Percentiles rank a stretch among this genome's conserved stretches.
These are phyloP conservation scores for Aaosphaeria pasadenensis DNA, from an alignment of 2,329 filamentous ascomycete genomes.

Conservation along the genomic window DNA sequence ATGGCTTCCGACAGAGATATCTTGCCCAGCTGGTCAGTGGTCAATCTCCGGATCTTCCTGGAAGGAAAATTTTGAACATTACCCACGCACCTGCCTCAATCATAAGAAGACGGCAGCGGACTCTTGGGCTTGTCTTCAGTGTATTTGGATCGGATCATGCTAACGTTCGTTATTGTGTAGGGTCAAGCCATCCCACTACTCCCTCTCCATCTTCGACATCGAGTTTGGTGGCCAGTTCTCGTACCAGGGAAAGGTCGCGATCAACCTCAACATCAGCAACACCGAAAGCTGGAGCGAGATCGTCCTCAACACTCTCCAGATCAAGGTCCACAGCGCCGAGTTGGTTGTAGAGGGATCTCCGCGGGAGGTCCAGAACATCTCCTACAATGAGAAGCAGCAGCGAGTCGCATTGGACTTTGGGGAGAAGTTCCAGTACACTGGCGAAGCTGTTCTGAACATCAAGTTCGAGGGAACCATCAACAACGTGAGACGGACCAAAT, in stretches of 20 bases:
- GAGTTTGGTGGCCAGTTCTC: constrained; percentile 70
- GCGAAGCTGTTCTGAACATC: constrained; percentile 66
- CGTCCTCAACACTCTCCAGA: constrained; percentile 79
- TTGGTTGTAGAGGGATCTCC: constrained; percentile 57
- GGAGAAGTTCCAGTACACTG: constrained; percentile 64
- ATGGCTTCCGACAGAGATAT: constrained; percentile 49
- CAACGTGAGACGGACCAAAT: constrained; percentile 51
- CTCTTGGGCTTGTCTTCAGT: too few relatives aligned
- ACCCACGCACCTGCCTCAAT: too few relatives aligned
- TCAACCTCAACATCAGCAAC: constrained; percentile 70
- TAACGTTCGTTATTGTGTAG: constrained; percentile 34
- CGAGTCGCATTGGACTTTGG: constrained; percentile 76
- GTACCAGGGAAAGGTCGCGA: constrained; percentile 82
- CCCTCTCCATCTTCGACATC: constrained; percentile 75
- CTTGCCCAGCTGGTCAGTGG: constrained; percentile 42
- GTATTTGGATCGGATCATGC: not conserved
- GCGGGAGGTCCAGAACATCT: constrained; percentile 63
- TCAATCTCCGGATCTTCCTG: not conserved
- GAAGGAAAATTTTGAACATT: too few relatives aligned
- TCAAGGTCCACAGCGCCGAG: constrained; percentile 70
- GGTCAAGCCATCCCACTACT: constrained; percentile 83
- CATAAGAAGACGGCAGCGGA: too few relatives aligned
- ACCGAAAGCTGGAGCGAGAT: constrained; percentile 65
- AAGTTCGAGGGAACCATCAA: constrained; percentile 81
- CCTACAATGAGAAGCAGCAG: constrained; percentile 81